phyloP scores from a whole-genome alignment of 768 basidiomycete genomes.

The Fomitopsis pulvina region DNA sequence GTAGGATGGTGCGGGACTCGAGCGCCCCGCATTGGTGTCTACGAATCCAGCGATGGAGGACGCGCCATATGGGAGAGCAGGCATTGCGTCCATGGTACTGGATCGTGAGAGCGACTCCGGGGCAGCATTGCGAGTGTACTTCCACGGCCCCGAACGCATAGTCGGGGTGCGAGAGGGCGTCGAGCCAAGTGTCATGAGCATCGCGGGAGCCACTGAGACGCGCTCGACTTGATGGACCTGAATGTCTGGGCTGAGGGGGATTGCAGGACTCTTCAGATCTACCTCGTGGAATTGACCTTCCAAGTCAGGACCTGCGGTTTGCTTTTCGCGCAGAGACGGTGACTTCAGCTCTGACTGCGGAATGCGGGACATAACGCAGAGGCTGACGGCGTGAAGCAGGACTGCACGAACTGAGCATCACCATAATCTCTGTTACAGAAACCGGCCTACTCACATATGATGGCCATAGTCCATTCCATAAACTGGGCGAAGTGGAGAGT shows the following conservation, averaged over 20 bases:
- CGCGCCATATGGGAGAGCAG: background rate
- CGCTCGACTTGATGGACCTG: background rate
- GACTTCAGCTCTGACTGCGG: conserved; percentile 10
- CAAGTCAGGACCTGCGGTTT: background rate
- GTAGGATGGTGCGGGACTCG: conserved; percentile 2
- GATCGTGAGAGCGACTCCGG: background rate
- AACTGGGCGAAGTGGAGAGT: conserved; percentile 12
- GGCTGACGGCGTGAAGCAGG: conserved; percentile 16
- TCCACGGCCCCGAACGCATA: no score
- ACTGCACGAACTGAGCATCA: conserved; percentile 9
- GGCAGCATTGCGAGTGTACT: background rate
- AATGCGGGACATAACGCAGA: conserved; percentile 19
- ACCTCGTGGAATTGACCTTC: background rate
- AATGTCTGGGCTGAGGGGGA: background rate
- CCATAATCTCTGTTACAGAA: background rate
- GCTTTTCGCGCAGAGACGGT: background rate
- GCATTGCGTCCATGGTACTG: background rate
- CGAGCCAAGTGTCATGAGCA: background rate
- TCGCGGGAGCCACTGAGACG: background rate
- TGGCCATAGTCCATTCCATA: conserved; percentile 15
- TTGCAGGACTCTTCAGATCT: background rate
- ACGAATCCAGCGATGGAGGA: background rate
- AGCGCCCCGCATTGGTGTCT: background rate
- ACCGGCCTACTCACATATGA: conserved; percentile 15
- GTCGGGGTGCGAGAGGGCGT: background rate